Conservation (phyloP, 768 basidiomycete genomes). For the Leucocoprinus sp. region DNA sequence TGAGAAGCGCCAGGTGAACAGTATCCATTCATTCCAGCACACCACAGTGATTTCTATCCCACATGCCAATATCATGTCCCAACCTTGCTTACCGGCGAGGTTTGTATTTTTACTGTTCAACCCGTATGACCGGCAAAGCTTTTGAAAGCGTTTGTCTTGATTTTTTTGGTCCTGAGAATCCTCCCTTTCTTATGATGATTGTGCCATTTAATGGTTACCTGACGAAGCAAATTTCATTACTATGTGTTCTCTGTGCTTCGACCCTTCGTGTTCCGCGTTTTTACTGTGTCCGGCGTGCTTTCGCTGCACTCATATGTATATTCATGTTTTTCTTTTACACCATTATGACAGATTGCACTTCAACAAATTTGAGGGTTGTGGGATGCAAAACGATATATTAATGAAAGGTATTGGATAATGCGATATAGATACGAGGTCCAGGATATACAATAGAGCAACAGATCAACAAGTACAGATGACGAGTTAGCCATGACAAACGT, state of each 20-base stretch:
- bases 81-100: conserved; percentile 2
- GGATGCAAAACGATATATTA: no score
- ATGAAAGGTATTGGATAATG: no score
- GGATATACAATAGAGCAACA: no score
- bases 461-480: no score
- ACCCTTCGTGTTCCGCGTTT: neutral
- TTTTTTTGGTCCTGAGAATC: neutral
- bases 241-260: neutral
- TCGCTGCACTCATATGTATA: neutral
- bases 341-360: no score
- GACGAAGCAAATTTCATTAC: no score
- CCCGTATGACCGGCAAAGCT: no score
- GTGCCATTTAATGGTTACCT: neutral
- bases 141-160: neutral
- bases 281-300: neutral
- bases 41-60: neutral
- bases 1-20: conserved; percentile 2
- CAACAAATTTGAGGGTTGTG: no score
- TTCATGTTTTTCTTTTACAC: neutral
- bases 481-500: no score
- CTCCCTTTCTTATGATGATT: neutral
- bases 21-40: conserved; percentile 1
- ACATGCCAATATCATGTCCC: neutral
- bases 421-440: no score
- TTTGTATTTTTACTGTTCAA: conserved; percentile 7